Conservation (phyloP, 768 basidiomycete genomes). For the Kwoniella shandongensis region DNA sequence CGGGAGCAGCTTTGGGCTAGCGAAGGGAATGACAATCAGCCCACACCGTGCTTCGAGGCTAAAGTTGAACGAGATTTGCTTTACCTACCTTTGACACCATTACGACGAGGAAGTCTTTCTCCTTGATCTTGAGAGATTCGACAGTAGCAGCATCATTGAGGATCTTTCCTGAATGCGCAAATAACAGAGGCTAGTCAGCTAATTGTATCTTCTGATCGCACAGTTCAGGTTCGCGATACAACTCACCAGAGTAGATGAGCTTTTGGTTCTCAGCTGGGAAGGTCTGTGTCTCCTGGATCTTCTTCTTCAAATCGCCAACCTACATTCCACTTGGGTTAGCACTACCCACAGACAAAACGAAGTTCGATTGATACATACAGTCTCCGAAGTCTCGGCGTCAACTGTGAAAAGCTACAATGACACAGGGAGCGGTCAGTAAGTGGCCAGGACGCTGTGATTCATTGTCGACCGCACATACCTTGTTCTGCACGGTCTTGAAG, state of each 20-base stretch:
- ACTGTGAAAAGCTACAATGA: conserved; percentile 69
- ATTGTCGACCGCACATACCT: conserved; percentile 35
- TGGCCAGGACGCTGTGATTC: conserved; percentile 2
- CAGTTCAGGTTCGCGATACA: background rate
- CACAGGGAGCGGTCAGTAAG: conserved; percentile 12
- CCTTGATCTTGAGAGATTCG: conserved; percentile 85
- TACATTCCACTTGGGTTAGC: background rate
- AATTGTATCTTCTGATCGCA: background rate
- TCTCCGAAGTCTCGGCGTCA: conserved; percentile 73
- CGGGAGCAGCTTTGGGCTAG: conserved; percentile 54
- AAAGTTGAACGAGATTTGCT: too few species aligned
- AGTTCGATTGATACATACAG: conserved; percentile 52
- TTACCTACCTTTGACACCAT: conserved; percentile 94
- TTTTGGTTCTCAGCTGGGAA: conserved; percentile 77
- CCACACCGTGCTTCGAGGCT: conserved; percentile 21
- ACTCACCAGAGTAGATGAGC: conserved; percentile 86
- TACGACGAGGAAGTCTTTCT: conserved; percentile 98
- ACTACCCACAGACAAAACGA: background rate
- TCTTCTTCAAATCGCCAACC: conserved; percentile 73
- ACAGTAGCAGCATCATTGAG: conserved; percentile 83
- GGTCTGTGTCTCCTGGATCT: conserved; percentile 74
- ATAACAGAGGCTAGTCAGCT: background rate
- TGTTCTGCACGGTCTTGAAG: conserved; percentile 91
- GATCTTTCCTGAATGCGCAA: conserved; percentile 71
- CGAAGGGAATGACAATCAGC: conserved; percentile 25